Conservation (phyloP, 441 rosid genomes). For the Mallotus repandus region DNA sequence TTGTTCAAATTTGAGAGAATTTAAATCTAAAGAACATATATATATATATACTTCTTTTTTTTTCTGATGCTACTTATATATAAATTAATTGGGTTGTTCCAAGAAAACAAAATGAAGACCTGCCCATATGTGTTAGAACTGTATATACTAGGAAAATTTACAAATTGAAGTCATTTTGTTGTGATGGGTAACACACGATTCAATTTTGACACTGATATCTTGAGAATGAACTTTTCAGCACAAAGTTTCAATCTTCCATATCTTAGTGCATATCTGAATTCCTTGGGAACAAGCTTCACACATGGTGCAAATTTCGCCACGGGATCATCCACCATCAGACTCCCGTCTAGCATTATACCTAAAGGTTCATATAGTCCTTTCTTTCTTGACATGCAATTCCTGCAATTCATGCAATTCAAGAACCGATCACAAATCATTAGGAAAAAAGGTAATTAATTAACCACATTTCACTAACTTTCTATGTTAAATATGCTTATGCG, state of each 20-base stretch:
- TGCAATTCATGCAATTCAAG: constrained; percentile 36
- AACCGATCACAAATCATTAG: constrained; percentile 28
- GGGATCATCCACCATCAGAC: constrained; percentile 31
- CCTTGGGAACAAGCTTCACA: constrained; percentile 31
- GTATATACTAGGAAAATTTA: too few species aligned
- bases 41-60: too few species aligned
- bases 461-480: too few species aligned
- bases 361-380: constrained; percentile 36
- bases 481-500: background rate
- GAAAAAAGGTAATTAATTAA: constrained; percentile 10
- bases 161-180: too few species aligned
- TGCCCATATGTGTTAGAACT: too few species aligned
- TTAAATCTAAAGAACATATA: too few species aligned
- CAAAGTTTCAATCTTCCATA: constrained; percentile 30
- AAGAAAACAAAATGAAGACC: too few species aligned
- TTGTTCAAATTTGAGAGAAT: too few species aligned
- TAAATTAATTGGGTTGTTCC: too few species aligned
- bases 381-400: constrained; percentile 29
- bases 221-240: constrained; percentile 12
- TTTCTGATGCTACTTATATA: too few species aligned
- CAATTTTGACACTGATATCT: too few species aligned
- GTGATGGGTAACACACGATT: too few species aligned
- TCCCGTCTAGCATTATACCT: constrained; percentile 28
- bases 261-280: constrained; percentile 38
- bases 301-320: constrained; percentile 38